Evolutionary conservation across 2,329 filamentous ascomycete species (phyloP), one percentile per base, ranked within the genome.

Genomic region (Penicillium crustosum): DNA sequence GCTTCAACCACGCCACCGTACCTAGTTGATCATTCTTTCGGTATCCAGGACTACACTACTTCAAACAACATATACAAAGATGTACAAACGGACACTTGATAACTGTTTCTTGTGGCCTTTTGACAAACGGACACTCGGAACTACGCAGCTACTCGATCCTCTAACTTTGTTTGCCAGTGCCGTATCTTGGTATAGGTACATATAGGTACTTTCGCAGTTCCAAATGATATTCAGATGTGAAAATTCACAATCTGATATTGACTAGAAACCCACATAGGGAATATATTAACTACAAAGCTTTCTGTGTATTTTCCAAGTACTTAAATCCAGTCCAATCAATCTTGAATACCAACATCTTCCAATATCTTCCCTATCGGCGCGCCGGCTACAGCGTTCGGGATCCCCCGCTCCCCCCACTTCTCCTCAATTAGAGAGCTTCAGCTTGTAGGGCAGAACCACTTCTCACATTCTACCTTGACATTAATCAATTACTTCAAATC

Each of bases 351-450:
- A 6, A 36, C 4, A 13, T 23, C 45, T 23, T 13, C 12, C 27
- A 31, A 17, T 39, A 21, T 42, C 5, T 45, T 29, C n/a, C 13
- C 29, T 17, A 43, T 23, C 39, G 42, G 25, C 33, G 15, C 38
- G 15, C 29, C 17, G 17, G 50, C n/a, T 35, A 15, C 19, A 33
- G 52, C n/a, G 10, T 27, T 29, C 12, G n/a, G 43, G 33, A 33
- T 55, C 66, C 63, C 67, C 63, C 61, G 64, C 56, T 53, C 59
- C 63, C 63, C 69, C 69, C 70, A 64, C 69, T 68, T 66, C 70
- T 53, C 53, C 56, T 61, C 57, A 53, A 49, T 41, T 53, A 27
- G 42, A 55, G 55, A 55, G 53, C 53, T 61, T 55, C 53, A 41
- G 43, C 43, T 55, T 52, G n/a, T 35, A 48, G 29, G 15, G 15